These are phyloP conservation scores for Talinum fruticosum DNA, from an alignment of 148 eudicot species.

Conservation along the genomic window DNA sequence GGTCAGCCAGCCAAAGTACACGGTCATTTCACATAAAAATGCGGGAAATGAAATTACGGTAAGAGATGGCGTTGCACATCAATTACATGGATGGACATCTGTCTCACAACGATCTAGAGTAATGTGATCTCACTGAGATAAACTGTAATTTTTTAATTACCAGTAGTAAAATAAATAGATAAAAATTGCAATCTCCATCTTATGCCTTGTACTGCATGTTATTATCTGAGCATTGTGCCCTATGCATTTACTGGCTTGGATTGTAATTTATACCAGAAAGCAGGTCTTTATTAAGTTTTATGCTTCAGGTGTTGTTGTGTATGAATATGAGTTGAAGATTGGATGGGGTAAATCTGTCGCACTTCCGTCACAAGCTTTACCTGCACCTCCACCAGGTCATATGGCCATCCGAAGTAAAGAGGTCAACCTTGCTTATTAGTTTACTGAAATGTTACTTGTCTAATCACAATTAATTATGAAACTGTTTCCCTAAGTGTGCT, in stretches of 20 bases:
- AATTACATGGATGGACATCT: no score
- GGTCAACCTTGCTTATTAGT: conserved; percentile 41
- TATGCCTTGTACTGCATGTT: background rate
- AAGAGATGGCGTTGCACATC: no score
- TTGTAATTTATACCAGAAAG: background rate
- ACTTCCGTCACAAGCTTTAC: conserved; percentile 96
- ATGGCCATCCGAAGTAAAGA: conserved; percentile 99
- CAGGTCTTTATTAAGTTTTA: conserved; percentile 9
- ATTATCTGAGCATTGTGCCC: background rate
- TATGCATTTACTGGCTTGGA: background rate
- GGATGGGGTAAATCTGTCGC: conserved; percentile 99
- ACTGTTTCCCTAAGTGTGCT: conserved; percentile 4
- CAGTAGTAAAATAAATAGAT: no score
- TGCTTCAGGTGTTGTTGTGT: conserved; percentile 79
- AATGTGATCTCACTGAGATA: no score
- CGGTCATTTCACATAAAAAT: no score
- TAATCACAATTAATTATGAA: conserved; percentile 14
- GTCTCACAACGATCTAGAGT: no score
- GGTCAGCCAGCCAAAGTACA: no score
- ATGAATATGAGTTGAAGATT: conserved; percentile 93
- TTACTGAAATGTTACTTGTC: background rate
- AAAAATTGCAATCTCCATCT: no score
- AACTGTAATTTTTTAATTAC: no score
- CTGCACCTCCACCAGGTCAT: conserved; percentile 99
- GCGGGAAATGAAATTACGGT: no score